These are phyloP conservation scores for Spatholobus suberectus DNA, from an alignment of 306 rosid genomes.

Conservation along the genomic window DNA sequence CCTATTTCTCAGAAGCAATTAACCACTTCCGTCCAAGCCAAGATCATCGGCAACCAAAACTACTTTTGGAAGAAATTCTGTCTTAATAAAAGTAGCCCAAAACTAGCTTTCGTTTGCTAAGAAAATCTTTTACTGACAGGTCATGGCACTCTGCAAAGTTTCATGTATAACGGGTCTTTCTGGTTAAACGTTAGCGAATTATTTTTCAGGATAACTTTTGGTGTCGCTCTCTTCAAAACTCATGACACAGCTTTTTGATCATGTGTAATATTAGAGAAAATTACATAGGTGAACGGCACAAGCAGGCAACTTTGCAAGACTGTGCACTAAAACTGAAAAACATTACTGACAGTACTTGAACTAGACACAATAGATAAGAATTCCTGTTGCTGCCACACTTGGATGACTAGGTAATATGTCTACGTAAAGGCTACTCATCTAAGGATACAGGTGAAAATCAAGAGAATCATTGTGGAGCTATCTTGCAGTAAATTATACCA, in stretches of 20 bases:
- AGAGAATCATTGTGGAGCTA: too few species aligned
- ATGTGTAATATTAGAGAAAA: neutral
- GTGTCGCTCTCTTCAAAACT: neutral
- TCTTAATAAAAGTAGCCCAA: neutral
- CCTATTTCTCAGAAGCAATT: too few species aligned
- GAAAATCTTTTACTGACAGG: neutral
- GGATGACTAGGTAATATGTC: too few species aligned
- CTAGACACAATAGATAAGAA: too few species aligned
- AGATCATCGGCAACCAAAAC: neutral
- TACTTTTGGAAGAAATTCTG: neutral
- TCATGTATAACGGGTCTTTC: neutral
- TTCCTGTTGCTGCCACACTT: too few species aligned
- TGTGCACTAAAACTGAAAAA: neutral
- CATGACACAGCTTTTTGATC: neutral
- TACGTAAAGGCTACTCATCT: too few species aligned
- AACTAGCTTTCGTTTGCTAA: neutral
- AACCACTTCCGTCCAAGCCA: too few species aligned
- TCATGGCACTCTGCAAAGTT: neutral
- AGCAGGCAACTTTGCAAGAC: too few species aligned
- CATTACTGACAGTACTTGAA: too few species aligned
- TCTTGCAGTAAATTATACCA: neutral
- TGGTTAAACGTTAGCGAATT: neutral
- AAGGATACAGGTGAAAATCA: too few species aligned
- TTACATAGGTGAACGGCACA: neutral
- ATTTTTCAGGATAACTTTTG: neutral